phyloP scores from a whole-genome alignment of 345 rosid genomes.

The Fremontodendron californicum region DNA sequence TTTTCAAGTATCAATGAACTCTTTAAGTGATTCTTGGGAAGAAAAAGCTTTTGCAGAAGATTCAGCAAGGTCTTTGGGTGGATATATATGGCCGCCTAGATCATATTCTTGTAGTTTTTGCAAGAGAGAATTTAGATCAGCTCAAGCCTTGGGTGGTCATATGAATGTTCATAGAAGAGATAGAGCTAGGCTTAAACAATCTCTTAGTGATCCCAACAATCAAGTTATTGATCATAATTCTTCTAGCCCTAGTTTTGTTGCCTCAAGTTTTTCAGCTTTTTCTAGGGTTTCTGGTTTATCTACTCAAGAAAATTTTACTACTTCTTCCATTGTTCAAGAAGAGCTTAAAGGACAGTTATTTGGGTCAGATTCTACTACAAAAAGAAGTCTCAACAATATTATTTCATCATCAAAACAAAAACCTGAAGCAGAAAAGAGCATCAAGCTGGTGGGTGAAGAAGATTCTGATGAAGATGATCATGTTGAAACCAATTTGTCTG shows the following conservation, averaged over 20 bases:
- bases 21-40: slow-evolving; percentile 43
- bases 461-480: background rate
- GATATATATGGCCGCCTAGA: slow-evolving; percentile 62
- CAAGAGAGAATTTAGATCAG: slow-evolving; percentile 61
- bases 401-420: slow-evolving; percentile 14
- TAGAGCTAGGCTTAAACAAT: slow-evolving; percentile 59
- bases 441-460: background rate
- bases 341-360: background rate
- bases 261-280: slow-evolving; percentile 18
- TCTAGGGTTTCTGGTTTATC: slow-evolving; percentile 34
- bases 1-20: slow-evolving; percentile 13
- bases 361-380: slow-evolving; percentile 8
- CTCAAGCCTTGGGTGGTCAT: slow-evolving; percentile 81
- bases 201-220: slow-evolving; percentile 16
- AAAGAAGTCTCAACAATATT: background rate
- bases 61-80: slow-evolving; percentile 41
- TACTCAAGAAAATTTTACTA: slow-evolving; percentile 11
- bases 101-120: slow-evolving; percentile 63
- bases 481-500: slow-evolving; percentile 31
- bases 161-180: slow-evolving; percentile 76
- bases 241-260: background rate
- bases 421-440: slow-evolving; percentile 4
- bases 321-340: slow-evolving; percentile 1
- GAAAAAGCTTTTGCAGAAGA: slow-evolving; percentile 63
- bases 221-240: too few species aligned